Evolutionary conservation across 2,329 filamentous ascomycete species (phyloP), one percentile per base, ranked within the genome.

Genomic region (Cladophialophora exuberans): DNA sequence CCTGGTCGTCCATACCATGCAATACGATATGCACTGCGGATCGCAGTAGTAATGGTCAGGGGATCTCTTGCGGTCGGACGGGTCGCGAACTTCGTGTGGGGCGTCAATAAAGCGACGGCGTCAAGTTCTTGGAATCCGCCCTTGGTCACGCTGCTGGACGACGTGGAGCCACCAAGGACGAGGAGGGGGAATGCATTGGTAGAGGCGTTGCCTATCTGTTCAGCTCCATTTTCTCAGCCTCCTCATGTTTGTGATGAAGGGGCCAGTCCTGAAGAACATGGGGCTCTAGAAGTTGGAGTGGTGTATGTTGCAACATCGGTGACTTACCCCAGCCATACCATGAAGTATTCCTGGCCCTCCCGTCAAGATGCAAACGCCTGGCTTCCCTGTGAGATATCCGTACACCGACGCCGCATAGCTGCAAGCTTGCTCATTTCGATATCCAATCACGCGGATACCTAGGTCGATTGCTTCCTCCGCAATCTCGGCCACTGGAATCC

Each of bases 51-150:
- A 26, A 61, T 56, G 3, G 76, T 72, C 44, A 81, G 73, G 15
- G 71, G 71, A n/a, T 79, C 74, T 11, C 75, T 67, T 11, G 68
- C 70, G 3, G 74, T 64, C n/a, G 77, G 71, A 52, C 80, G 72
- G 15, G 79, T 69, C 5, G 78, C 71, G 42, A 79, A 67, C 62
- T 83, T 83, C 6, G 77, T 79, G 58, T 82, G 79, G 0, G 80
- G 77, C 10, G 73, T 73, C 9, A 84, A 66, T 5, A 83, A 67
- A 2, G 77, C 72, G 22, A 83, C 72, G 18, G 79, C 77, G 63
- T 83, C 80, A 52, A 83, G 70, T 64, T 83, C 80, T 66, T 83
- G 81, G 59, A 84, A 83, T 25, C 75, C 79, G 18, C 79, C 80
- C 61, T 80, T 81, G 7, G 75, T 77, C 15, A 77, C 70, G 11